Evolutionary conservation across 176 grass and related monocot species (phyloP), one percentile per base, ranked within the genome.

Genomic region (Hyparrhenia diplandra): DNA sequence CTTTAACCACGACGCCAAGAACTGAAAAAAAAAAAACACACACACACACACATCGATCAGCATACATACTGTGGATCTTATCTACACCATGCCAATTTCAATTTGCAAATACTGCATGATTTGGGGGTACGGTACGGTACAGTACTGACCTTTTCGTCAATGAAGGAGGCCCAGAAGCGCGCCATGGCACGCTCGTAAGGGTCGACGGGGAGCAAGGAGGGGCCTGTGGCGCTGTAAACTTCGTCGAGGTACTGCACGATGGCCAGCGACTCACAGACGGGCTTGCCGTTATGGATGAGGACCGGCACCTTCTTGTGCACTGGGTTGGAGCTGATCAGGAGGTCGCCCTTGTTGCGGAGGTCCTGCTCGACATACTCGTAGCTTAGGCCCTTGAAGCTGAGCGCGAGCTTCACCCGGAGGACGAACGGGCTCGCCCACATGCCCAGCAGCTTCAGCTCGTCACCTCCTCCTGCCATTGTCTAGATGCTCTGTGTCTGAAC

Each of bases 261-360:
- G 51, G n/a, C 8, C 51, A 10, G 51, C 0, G 51, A n/a, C 18
- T 55, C 51, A 3, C 51, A 55, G 7, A 55, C 20, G 2, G 51
- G 51, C 51, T 10, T 55, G 51, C 51, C 51, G 20, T 55, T n/a
- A 5, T 55, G 51, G 51, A 92, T 80, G 61, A 95, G 79, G 34
- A 92, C 85, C 0, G 93, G 90, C 1, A 95, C 80, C 40, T 85
- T 84, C 76, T 88, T 90, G 69, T 90, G 67, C 37, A 88, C 70
- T 1, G 90, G 90, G 82, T 95, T 95, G 30, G 71, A 86, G 28
- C 5, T 21, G 10, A 92, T 64, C 5, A 96, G 69, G 8, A 79
- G 71, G 0, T 87, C 73, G 72, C 93, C 92, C 71, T 93, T 97
- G 45, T 85, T 80, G 21, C 29, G 10, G 10, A 28, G 24, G 24